Evolutionary conservation across 345 rosid species (phyloP), one percentile per base, ranked within the genome.

Genomic region (Syzygium oleosum): DNA sequence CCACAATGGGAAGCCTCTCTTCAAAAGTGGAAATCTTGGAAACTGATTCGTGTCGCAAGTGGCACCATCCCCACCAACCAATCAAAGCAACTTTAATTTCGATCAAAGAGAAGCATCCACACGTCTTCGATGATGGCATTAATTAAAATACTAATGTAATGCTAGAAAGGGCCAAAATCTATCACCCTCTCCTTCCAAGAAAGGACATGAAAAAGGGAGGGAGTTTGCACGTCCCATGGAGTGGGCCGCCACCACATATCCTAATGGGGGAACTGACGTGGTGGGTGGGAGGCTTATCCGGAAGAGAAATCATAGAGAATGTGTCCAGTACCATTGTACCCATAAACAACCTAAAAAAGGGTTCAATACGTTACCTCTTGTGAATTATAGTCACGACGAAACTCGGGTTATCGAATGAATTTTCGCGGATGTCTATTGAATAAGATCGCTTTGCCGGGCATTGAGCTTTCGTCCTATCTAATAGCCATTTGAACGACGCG

Each of bases 61-160:
- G 3, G 49, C 49, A 12, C 25, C 49, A 1, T 34, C 79, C 79
- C 23, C 79, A 68, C 79, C 79, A 68, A 68, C 46, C 79, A 34
- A 73, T 38, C 4, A 2, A 34, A 9, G 49, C 7, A 68, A 16
- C 12, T 31, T 65, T 31, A 9, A 31, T 16, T 8, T 31, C 22
- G 43, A 65, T 65, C 3, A 21, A 73, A 73, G 49, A 73, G 9
- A 34, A 73, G 14, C 80, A 34, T 19, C 80, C 22, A 19, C 46
- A 5, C 43, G 43, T 7, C 43, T 31, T 1, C 2, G 4, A 7
- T 31, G 0, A 65, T 2, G 41, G 17, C 43, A 9, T 0, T 1
- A 17, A 68, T 4, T 4, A 8, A 1, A 29, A 68, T 46, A 19
- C 80, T 34, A 68, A 9, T 9, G 8, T 34, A 1, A 68, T 9